phyloP scores from a whole-genome alignment of 345 rosid genomes.

The Bruguiera sexangula region DNA sequence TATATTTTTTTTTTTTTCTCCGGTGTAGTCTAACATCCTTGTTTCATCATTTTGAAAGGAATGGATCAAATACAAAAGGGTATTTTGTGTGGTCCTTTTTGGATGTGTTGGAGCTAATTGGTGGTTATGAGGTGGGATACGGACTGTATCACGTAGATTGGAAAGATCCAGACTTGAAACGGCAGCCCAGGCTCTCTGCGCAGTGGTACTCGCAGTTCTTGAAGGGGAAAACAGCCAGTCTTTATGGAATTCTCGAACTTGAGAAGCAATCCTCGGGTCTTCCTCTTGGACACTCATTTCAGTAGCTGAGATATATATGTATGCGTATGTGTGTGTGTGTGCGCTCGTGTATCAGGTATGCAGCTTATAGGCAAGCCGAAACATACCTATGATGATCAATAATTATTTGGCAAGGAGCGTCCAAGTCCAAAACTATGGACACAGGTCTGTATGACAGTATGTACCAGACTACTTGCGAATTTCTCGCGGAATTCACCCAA shows the following conservation, averaged over 20 bases:
- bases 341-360: no score
- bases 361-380: no score
- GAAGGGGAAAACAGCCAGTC: constrained; percentile 22
- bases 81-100: constrained; percentile 52
- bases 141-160: constrained; percentile 50
- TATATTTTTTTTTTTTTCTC: neutral
- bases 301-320: neutral
- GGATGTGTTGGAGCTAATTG: constrained; percentile 40
- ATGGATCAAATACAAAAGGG: constrained; percentile 44
- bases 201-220: constrained; percentile 45
- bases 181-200: constrained; percentile 53
- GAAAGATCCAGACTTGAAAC: constrained; percentile 36
- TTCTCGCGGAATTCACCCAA: no score
- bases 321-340: no score
- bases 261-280: neutral
- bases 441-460: no score
- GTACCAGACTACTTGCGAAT: no score
- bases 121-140: constrained; percentile 32
- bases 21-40: no score
- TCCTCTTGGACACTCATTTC: neutral
- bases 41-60: constrained; percentile 21
- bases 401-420: no score
- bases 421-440: no score
- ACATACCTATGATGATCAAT: no score
- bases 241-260: constrained; percentile 13